Base-by-base conservation (phyloP, 352 stramenopile species). In the Pythium aristosporum region DNA sequence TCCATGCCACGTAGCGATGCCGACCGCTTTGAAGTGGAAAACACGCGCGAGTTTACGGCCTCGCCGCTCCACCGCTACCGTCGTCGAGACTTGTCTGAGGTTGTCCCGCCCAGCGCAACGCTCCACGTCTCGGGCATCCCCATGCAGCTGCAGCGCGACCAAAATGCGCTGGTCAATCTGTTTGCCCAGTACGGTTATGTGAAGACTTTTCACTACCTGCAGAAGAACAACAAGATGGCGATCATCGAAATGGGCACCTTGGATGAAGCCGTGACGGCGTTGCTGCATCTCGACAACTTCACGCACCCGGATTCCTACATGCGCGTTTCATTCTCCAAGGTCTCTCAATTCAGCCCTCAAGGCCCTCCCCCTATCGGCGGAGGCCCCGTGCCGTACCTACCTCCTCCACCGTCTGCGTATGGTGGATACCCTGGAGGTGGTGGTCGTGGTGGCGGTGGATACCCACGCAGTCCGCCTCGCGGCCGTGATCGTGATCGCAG, bases 271-370 rank as follows among this genome's bases (percentile, higher is more conserved):
- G 75, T 92, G 60, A 82, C 88, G 61, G 83, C 85, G 46, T 68
- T 94, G 23, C 28, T 94, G 32, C 66, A 63, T 15, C 67, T 91
- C 34, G 82, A 94, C 72, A 92, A 94, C 57, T 70, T 86, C 63
- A 65, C 73, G 55, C 89, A 80, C 61, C 79, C 82, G 23, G 85
- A 91, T 63, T 87, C 80, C 53, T 73, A 84, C 61, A 84, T 94
- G 69, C 85, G 85, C 56, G 79, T 94, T 47, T 91, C 82, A 44
- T 94, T 94, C 69, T 89, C 83, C 60, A 92, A 88, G 71, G 72
- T 74, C 25, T 86, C 76, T 57, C 73, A 80, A 63, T 76, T 75
- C 47, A 50, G 16, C 8, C 2, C 2, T 7, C 32, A 43, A 25
- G 39, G 48, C 18, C 18, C 47, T 28, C 54, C 63, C 2, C 20